Percentiles rank a stretch among this genome's conserved stretches.
Conservation (phyloP, 768 basidiomycete species). For the Mycena leptocephala region DNA sequence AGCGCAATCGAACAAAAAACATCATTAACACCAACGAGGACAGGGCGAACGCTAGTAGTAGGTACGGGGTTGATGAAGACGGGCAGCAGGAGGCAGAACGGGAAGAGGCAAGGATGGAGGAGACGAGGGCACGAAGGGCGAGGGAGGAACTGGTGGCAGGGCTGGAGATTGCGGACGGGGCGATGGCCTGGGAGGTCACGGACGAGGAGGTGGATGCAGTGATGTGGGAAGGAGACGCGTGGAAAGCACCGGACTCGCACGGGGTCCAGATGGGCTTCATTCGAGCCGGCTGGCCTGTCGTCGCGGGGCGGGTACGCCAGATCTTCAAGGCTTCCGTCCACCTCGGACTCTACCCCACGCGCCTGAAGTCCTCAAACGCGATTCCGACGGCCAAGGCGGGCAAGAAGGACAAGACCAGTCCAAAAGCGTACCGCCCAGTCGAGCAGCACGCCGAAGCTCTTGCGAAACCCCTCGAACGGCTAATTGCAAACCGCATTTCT, state of each 20-base stretch:
- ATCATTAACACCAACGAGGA: neutral
- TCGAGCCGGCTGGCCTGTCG: neutral
- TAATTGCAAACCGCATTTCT: neutral
- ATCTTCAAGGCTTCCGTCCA: neutral
- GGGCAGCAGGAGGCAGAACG: neutral
- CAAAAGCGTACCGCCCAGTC: neutral
- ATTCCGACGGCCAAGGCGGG: neutral
- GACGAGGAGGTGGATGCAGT: conserved; percentile 3
- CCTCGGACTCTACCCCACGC: neutral
- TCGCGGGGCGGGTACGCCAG: neutral
- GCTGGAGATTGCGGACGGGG: neutral
- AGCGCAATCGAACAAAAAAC: neutral
- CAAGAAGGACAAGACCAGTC: neutral
- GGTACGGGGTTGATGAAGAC: neutral
- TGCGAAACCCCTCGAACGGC: neutral
- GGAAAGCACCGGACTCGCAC: neutral
- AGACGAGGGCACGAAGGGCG: neutral
- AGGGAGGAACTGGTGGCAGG: neutral
- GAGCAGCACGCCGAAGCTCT: neutral
- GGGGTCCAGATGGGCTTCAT: conserved; percentile 1
- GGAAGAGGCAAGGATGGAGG: neutral
- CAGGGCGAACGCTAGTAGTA: conserved; percentile 4
- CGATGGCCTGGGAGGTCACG: neutral
- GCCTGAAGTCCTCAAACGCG: neutral
- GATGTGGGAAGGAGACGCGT: neutral